Conservation (phyloP, 163 green algal species). For the Chlamydomonas reinhardtii region DNA sequence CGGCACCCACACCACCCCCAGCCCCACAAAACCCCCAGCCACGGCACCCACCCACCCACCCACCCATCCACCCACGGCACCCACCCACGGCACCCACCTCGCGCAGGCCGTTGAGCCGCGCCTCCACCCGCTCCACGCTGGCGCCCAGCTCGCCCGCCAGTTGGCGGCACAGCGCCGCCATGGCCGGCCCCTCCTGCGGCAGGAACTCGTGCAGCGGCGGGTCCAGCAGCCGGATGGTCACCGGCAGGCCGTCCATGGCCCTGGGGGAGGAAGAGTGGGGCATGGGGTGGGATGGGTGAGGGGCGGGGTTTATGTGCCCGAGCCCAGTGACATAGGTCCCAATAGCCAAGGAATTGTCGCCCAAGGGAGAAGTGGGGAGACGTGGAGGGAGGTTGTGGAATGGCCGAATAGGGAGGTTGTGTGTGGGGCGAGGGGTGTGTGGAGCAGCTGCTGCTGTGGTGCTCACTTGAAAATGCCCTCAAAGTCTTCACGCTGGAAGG, state of each 20-base stretch:
- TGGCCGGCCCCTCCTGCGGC: constrained; percentile 64
- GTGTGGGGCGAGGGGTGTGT: no score
- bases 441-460: no score
- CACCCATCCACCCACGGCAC: no score
- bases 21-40: no score
- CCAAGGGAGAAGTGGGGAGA: no score
- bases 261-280: no score
- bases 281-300: not conserved
- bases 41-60: no score
- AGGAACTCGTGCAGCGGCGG: constrained; percentile 94
- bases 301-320: not conserved
- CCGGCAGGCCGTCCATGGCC: constrained; percentile 86
- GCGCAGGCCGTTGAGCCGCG: constrained; percentile 33
- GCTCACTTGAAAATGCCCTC: constrained; percentile 80
- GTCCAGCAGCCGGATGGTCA: constrained; percentile 94
- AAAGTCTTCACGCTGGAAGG: constrained; percentile 80
- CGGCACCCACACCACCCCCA: no score
- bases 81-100: constrained; percentile 56
- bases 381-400: no score
- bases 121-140: constrained; percentile 27
- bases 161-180: constrained; percentile 20
- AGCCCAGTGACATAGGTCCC: no score
- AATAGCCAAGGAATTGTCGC: no score
- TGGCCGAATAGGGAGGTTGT: no score
- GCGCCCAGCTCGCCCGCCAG: constrained; percentile 23